Evolutionary conservation across 768 basidiomycete species (phyloP).

Genomic region (Dacryopinax primogenitus): DNA sequence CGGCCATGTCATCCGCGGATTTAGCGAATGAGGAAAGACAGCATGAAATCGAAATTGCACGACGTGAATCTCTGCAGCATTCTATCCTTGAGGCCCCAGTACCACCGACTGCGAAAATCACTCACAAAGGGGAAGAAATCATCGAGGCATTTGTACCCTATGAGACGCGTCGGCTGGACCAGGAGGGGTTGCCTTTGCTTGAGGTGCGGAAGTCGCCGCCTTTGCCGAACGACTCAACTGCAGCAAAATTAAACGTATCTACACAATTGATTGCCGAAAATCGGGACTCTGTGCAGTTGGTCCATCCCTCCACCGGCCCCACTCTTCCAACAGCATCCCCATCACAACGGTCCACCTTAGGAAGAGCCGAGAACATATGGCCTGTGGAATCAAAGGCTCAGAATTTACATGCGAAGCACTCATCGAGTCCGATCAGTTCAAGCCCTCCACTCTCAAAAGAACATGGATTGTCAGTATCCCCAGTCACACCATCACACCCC

Average conservation of each 20-base stretch:
- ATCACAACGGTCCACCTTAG: too few species aligned
- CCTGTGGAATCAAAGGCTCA: not conserved
- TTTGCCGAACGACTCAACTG: too few species aligned
- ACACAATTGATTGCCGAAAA: too few species aligned
- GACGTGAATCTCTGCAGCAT: constrained; percentile 70
- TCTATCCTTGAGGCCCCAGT: constrained; percentile 52
- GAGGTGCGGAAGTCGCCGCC: too few species aligned
- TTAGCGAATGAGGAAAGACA: constrained; percentile 78
- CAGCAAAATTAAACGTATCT: not conserved
- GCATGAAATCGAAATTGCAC: constrained; percentile 66
- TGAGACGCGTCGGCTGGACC: not conserved
- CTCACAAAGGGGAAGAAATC: constrained; percentile 84
- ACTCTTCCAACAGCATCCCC: too few species aligned
- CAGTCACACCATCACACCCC: not conserved
- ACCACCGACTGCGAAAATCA: constrained; percentile 57
- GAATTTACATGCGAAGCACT: not conserved
- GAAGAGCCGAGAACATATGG: too few species aligned
- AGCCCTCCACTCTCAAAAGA: too few species aligned
- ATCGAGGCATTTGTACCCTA: constrained; percentile 45
- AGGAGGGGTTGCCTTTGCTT: not conserved
- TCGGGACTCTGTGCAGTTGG: too few species aligned
- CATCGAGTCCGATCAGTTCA: not conserved
- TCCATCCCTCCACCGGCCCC: too few species aligned
- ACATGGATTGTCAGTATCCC: not conserved
- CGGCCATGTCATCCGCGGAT: constrained; percentile 78